Evolutionary conservation across 495 filamentous ascomycete species (phyloP).

Genomic region (Neurospora terricola): DNA sequence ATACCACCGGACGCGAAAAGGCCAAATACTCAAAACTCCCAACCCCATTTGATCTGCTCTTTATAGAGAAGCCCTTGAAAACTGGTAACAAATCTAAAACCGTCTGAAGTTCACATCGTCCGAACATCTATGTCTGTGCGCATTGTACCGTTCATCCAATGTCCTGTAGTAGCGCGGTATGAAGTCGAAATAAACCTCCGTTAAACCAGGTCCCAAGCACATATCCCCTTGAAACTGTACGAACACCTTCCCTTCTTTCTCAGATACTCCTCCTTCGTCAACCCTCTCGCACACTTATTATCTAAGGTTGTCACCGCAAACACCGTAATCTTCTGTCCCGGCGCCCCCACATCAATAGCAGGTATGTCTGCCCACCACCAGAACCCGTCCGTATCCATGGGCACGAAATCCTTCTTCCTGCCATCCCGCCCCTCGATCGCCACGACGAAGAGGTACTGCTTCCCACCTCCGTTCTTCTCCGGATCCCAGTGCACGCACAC

Average conservation of each 20-base stretch:
- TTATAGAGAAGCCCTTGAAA: neutral
- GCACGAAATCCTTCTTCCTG: slow-evolving; percentile 54
- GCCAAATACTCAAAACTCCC: neutral
- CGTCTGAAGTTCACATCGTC: neutral
- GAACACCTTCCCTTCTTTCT: slow-evolving; percentile 46
- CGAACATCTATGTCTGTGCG: neutral
- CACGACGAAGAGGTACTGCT: slow-evolving; percentile 56
- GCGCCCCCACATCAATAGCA: slow-evolving; percentile 51
- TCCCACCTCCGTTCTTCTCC: slow-evolving; percentile 49
- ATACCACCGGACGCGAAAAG: neutral
- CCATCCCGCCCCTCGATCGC: slow-evolving; percentile 57
- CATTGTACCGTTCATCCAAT: neutral
- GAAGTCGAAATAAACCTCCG: neutral
- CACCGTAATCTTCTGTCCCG: slow-evolving; percentile 55
- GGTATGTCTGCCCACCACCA: slow-evolving; percentile 69
- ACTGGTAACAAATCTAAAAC: neutral
- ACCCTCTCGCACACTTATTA: slow-evolving; percentile 54
- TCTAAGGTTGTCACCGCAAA: slow-evolving; percentile 55
- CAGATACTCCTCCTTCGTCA: slow-evolving; percentile 57
- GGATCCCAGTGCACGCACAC: slow-evolving; percentile 73
- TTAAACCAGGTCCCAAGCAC: slow-evolving; percentile 61
- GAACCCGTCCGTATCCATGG: slow-evolving; percentile 52
- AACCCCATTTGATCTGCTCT: neutral
- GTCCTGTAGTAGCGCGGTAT: neutral
- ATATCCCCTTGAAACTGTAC: slow-evolving; percentile 53